Evolutionary conservation across 192 early-diverging fungal genomes (phyloP).

Genomic region (Linnemannia schmuckeri): DNA sequence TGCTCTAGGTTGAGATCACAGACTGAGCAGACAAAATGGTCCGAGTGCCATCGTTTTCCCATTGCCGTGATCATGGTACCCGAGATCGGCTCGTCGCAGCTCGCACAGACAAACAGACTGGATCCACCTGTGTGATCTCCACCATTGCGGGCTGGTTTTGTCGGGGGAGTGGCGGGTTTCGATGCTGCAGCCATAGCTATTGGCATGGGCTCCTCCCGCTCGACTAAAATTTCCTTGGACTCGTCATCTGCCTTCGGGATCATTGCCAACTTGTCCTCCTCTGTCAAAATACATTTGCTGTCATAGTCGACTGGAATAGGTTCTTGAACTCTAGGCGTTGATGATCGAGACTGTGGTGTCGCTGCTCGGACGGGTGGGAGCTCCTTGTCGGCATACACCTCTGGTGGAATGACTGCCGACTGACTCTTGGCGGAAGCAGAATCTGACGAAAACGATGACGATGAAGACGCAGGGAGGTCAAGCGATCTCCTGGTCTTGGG

Average conservation of each 20-base stretch:
- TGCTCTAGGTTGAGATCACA: slow-evolving; percentile 62
- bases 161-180: not conserved
- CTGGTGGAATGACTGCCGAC: not conserved
- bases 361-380: slow-evolving; percentile 30
- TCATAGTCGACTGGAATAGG: slow-evolving; percentile 15
- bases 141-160: not conserved
- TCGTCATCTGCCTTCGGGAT: slow-evolving; percentile 19
- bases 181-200: not conserved
- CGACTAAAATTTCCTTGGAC: slow-evolving; percentile 26
- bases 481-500: slow-evolving; percentile 7
- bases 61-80: slow-evolving; percentile 64
- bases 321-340: not conserved
- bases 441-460: not conserved
- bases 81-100: slow-evolving; percentile 60
- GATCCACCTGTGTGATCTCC: not conserved
- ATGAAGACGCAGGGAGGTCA: not conserved
- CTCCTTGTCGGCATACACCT: slow-evolving; percentile 25
- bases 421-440: not conserved
- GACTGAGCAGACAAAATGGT: slow-evolving; percentile 63
- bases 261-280: slow-evolving; percentile 11
- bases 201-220: not conserved
- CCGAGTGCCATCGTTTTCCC: slow-evolving; percentile 69
- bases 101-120: slow-evolving; percentile 50
- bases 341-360: not conserved
- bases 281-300: slow-evolving; percentile 43